Base-by-base conservation (phyloP, 2,329 filamentous ascomycete species). In the Cylindrodendrum hubeiense region DNA sequence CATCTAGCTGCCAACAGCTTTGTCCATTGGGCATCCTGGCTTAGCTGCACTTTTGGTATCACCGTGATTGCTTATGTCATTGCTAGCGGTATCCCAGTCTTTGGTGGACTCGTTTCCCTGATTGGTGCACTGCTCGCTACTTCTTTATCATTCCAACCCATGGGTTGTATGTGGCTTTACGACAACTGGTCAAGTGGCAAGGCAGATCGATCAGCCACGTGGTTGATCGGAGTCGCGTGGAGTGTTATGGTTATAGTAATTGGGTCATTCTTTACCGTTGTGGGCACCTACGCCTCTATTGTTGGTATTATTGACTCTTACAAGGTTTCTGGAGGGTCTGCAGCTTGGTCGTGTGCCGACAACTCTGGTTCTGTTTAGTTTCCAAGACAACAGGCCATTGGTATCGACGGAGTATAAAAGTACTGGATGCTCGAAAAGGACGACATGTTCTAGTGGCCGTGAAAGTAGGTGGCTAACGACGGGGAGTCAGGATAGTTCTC, bases 231-330 rank as follows among this genome's bases (percentile, higher is more conserved):
- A 58, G 67, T 68, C 17, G 26, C 28, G 5, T 70, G 63, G 66
- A 34, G 67, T 22, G 22, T 62, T 1, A 69, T 71, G 50, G 50
- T 71, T 6, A 67, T 71, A 2, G 15, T 59, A 1, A 55, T 64
- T 3, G 73, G 73, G 5, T 69, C 69, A 0, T 85, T 84, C 62
- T 65, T 84, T 9, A 84, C 80, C 75, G 69, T 84, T 49, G 79
- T 75, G 4, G 83, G 82, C 1, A 84, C 82, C 0, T 85, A 84
- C 52, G 82, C 81, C 0, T 81, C 81, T 0, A 71, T 85, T 6
- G 72, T 81, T 8, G 75, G 70, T 4, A 72, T 73, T 34, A 77
- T 70, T 8, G 74, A 79, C 7, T 72, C 74, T 1, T 81, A 83
- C 59, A 71, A 73, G n/a, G 65, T 66, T 5, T 71, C 71, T 4